Evolutionary conservation across 345 rosid genomes (phyloP).

Genomic region (Gossypium mustelinum): DNA sequence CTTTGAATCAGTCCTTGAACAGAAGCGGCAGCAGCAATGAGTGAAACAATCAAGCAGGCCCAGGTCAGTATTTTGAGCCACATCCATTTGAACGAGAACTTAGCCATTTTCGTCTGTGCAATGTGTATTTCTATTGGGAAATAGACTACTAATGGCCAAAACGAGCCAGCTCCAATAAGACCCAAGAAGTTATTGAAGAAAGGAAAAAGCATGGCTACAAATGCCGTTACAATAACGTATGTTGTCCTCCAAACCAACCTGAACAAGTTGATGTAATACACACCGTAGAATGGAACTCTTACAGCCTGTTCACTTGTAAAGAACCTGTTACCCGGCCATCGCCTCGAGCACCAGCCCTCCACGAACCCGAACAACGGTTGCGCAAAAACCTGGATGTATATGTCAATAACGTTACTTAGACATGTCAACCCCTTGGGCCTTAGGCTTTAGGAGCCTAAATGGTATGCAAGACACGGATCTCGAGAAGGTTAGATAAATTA

Average conservation of each 20-base stretch:
- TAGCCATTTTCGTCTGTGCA: slow-evolving; percentile 38
- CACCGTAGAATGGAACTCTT: slow-evolving; percentile 38
- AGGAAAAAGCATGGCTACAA: slow-evolving; percentile 77
- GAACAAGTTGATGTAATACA: slow-evolving; percentile 47
- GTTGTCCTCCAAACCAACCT: slow-evolving; percentile 70
- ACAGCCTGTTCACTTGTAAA: slow-evolving; percentile 42
- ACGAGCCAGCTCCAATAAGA: slow-evolving; percentile 64
- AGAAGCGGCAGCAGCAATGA: slow-evolving; percentile 63
- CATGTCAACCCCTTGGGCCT: background rate
- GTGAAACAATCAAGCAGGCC: slow-evolving; percentile 54
- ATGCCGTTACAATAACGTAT: slow-evolving; percentile 54
- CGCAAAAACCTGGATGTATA: slow-evolving; percentile 48
- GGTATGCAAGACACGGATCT: background rate
- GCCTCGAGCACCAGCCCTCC: slow-evolving; percentile 38
- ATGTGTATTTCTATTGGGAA: slow-evolving; percentile 88
- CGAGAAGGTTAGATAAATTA: background rate
- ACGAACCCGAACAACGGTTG: slow-evolving; percentile 69
- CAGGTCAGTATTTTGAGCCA: slow-evolving; percentile 51
- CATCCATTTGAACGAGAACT: slow-evolving; percentile 57
- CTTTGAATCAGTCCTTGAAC: slow-evolving; percentile 51
- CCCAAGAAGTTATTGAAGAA: slow-evolving; percentile 86
- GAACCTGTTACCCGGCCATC: slow-evolving; percentile 64
- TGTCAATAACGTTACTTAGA: background rate
- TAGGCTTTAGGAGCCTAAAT: background rate
- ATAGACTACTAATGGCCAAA: slow-evolving; percentile 86